Base-by-base conservation (phyloP, 1,284 basidiomycete genomes). In the Hemileia vastatrix region DNA sequence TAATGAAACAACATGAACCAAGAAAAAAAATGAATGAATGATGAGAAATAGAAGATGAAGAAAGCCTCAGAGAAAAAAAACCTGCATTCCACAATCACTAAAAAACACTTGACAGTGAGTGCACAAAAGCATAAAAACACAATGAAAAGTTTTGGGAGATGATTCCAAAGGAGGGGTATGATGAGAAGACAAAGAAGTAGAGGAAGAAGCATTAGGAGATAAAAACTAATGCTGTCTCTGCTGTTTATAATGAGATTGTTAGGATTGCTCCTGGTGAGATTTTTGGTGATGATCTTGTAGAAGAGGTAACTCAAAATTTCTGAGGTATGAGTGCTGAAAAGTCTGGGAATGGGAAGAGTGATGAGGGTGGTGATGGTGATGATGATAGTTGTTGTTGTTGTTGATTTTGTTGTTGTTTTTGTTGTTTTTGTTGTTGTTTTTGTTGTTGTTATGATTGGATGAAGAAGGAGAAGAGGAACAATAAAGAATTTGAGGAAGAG, bases 41-140 rank as follows among this genome's bases (percentile, higher is more conserved):
- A 19, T 4, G 19, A 15, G 32, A 40, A 32, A 3, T 18, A n/a
- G 3, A 27, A 11, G 31, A 21, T 31, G 50, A 44, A 18, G 5
- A 27, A 56, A 40, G n/a, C 49, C 23, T n/a, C 52, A 48, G 36
- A 53, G 45, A 64, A 53, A n/a, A n/a, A n/a, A 71, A 68, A 83
- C 86, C 80, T 87, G 86, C 88, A 90, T 90, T 54, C 85, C 88
- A 18, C 88, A 82, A 74, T 90, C 88, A 18, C 86, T 86, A 52
- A 90, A 76, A 73, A 90, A 90, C 50, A 79, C 82, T 36, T 80
- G 80, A 73, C 88, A 90, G 18, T 82, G 80, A 67, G 80, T 83
- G 77, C 88, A 90, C 73, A 87, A 84, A 59, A 90, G 77, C 32
- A 87, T 82, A 81, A 86, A 90, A 60, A 90, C 87, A 74, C 86